These are phyloP conservation scores for Cruciata laevipes DNA, from an alignment of 257 asterid species.

Conservation along the genomic window DNA sequence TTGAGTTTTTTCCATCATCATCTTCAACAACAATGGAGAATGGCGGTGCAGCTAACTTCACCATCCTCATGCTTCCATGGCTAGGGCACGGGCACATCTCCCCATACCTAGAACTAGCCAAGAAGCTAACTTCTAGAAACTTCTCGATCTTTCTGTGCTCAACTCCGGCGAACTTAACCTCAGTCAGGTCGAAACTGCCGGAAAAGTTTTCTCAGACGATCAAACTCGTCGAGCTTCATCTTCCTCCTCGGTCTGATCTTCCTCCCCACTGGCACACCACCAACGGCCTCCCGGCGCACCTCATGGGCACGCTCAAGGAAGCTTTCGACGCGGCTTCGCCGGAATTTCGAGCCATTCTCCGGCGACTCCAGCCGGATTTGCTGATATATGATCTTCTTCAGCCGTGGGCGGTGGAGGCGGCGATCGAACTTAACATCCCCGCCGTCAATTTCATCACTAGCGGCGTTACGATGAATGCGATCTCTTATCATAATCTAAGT, in stretches of 20 bases:
- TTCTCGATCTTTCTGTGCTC: neutral
- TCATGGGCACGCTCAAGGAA: neutral
- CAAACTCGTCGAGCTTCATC: slow-evolving; percentile 14
- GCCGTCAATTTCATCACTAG: slow-evolving; percentile 8
- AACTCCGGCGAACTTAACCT: neutral
- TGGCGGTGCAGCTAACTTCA: neutral
- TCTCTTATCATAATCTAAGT: neutral
- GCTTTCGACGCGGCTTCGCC: slow-evolving; percentile 6
- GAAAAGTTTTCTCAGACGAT: slow-evolving; percentile 5
- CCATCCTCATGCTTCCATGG: slow-evolving; percentile 15
- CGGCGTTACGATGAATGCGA: slow-evolving; percentile 2
- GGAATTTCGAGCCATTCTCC: neutral
- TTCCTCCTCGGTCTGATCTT: slow-evolving; percentile 2
- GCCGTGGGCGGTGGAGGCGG: slow-evolving; percentile 11
- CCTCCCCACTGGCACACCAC: slow-evolving; percentile 14
- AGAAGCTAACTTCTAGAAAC: slow-evolving; percentile 3
- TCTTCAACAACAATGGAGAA: slow-evolving; percentile 5
- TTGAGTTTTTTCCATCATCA: neutral
- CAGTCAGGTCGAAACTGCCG: neutral
- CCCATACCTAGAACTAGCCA: slow-evolving; percentile 18
- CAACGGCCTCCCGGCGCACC: slow-evolving; percentile 14
- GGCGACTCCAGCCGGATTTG: slow-evolving; percentile 10
- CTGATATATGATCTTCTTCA: slow-evolving; percentile 13
- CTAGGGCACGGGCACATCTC: slow-evolving; percentile 14
- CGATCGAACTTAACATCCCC: neutral